Evolutionary conservation across 371 early-diverging fungal genomes (phyloP).

Genomic region (Zychaea mexicana): DNA sequence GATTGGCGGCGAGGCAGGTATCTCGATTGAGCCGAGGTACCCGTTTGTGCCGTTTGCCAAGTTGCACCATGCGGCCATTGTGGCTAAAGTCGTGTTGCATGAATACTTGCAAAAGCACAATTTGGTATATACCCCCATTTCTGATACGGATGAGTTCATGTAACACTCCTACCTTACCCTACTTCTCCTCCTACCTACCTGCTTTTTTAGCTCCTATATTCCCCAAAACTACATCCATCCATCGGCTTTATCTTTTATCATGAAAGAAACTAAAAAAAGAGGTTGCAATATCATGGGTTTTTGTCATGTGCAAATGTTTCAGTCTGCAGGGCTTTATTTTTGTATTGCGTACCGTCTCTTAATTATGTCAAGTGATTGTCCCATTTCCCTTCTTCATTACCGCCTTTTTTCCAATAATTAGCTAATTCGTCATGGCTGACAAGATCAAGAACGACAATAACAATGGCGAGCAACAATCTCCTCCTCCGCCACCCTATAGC

Average conservation of each 20-base stretch:
- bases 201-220: not conserved
- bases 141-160: slow-evolving; percentile 32
- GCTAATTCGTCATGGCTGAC: not conserved
- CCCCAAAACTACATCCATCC: not conserved
- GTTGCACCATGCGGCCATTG: slow-evolving; percentile 46
- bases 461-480: not conserved
- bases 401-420: too few relatives aligned
- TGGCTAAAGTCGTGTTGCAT: slow-evolving; percentile 31
- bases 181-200: not conserved
- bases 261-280: not conserved
- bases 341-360: not conserved
- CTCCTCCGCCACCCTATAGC: not conserved
- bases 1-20: slow-evolving; percentile 45
- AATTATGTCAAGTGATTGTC: too few relatives aligned
- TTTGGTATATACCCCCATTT: slow-evolving; percentile 24
- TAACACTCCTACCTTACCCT: slow-evolving; percentile 2
- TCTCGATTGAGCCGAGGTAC: slow-evolving; percentile 29
- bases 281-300: not conserved
- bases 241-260: not conserved
- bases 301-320: not conserved
- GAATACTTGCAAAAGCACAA: slow-evolving; percentile 27
- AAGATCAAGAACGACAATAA: not conserved
- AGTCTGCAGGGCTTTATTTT: not conserved
- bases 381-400: too few relatives aligned
- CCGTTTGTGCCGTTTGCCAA: slow-evolving; percentile 33